Evolutionary conservation across 179 eudicot species (phyloP).

Genomic region (Heliamphora pulchella): DNA sequence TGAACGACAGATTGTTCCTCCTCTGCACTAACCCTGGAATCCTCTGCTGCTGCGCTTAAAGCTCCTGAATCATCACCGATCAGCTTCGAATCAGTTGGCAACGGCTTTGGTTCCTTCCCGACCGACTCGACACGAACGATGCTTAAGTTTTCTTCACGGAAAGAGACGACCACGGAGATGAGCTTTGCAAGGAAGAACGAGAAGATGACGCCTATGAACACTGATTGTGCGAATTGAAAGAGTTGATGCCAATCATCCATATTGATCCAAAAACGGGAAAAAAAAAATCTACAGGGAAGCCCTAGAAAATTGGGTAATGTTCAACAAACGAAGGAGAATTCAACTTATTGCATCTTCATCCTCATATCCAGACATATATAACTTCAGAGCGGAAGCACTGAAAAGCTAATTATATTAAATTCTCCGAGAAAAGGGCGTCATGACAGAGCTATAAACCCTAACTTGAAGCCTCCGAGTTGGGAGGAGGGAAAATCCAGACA

Average conservation of each 20-base stretch:
- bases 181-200: constrained; percentile 81
- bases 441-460: no score
- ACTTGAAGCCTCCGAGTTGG: no score
- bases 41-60: constrained; percentile 33
- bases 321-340: no score
- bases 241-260: constrained; percentile 60
- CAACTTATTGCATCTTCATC: no score
- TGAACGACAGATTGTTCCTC: constrained; percentile 36
- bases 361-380: no score
- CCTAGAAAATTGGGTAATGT: not conserved
- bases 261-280: constrained; percentile 11
- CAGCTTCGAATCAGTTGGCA: not conserved
- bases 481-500: no score
- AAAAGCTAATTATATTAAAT: no score
- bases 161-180: constrained; percentile 63
- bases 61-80: constrained; percentile 17
- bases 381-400: no score
- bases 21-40: constrained; percentile 37
- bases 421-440: no score
- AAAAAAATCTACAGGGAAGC: not conserved
- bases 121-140: constrained; percentile 24
- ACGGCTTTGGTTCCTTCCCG: constrained; percentile 5
- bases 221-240: constrained; percentile 39
- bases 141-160: constrained; percentile 58
- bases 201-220: constrained; percentile 61